These are phyloP conservation scores for Cercospora sp. DNA, from an alignment of 2,329 filamentous ascomycete genomes.

Conservation along the genomic window DNA sequence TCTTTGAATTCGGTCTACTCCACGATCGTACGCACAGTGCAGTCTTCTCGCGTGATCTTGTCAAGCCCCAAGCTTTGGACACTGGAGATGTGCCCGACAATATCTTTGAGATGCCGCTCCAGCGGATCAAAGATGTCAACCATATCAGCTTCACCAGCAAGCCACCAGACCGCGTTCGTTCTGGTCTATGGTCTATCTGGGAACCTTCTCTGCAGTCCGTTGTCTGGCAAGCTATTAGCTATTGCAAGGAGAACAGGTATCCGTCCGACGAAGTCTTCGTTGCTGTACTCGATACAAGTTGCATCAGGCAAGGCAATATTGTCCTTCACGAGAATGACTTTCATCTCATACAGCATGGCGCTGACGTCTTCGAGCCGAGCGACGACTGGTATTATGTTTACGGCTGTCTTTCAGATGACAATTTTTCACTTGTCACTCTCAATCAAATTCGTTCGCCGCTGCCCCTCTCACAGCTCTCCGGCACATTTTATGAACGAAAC, in stretches of 20 bases:
- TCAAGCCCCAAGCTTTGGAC: not conserved
- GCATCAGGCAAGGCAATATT: not conserved
- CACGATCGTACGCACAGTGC: not conserved
- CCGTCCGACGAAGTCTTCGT: not conserved
- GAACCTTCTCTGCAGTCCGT: not conserved
- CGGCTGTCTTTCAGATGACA: not conserved
- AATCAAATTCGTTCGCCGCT: not conserved
- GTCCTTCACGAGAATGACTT: not conserved
- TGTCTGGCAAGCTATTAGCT: not conserved
- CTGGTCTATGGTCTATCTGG: not conserved
- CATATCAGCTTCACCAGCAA: not conserved
- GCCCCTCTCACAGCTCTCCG: not conserved
- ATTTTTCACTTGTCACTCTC: not conserved
- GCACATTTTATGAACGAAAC: not conserved
- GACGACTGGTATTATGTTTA: not conserved
- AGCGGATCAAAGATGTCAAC: not conserved
- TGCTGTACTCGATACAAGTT: not conserved
- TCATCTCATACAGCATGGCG: not conserved
- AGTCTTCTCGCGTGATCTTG: not conserved
- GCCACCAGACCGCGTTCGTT: not conserved
- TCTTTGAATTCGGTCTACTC: not conserved
- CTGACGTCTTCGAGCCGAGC: not conserved
- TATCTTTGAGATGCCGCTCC: not conserved
- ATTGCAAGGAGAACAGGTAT: not conserved
- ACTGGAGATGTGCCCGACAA: not conserved